Evolutionary conservation across 495 filamentous ascomycete genomes (phyloP).

Genomic region (Glarea lozoyensis): DNA sequence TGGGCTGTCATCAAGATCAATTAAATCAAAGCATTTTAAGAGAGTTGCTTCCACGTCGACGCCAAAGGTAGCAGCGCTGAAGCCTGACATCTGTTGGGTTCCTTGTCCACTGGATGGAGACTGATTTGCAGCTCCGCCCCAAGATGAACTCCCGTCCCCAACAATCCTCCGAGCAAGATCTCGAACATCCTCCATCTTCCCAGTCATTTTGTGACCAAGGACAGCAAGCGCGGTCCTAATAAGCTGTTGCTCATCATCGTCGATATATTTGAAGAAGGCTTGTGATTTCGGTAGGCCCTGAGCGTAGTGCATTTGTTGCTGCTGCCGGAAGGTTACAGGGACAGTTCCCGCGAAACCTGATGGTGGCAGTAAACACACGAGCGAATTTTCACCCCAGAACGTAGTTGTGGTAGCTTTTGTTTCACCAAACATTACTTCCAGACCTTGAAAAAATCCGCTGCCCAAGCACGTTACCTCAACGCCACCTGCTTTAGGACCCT

Average conservation of each 20-base stretch:
- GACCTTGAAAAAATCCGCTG: slow-evolving; percentile 65
- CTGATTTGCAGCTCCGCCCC: slow-evolving; percentile 14
- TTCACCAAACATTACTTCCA: slow-evolving; percentile 83
- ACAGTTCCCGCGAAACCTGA: slow-evolving; percentile 60
- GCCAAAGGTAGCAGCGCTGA: slow-evolving; percentile 32
- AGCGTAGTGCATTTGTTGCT: slow-evolving; percentile 36
- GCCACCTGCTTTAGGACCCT: slow-evolving; percentile 74
- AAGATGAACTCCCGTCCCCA: slow-evolving; percentile 24
- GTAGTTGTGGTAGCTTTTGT: slow-evolving; percentile 68
- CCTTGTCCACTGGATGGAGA: slow-evolving; percentile 12
- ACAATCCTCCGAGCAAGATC: slow-evolving; percentile 48
- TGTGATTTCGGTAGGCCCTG: slow-evolving; percentile 39
- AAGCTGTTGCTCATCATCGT: slow-evolving; percentile 69
- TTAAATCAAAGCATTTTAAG: slow-evolving; percentile 63
- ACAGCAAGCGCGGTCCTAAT: slow-evolving; percentile 49
- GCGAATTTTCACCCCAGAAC: slow-evolving; percentile 69
- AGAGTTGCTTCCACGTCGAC: slow-evolving; percentile 58
- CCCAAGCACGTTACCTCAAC: slow-evolving; percentile 81
- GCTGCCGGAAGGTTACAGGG: slow-evolving; percentile 61
- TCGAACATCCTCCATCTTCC: slow-evolving; percentile 37
- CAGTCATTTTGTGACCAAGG: slow-evolving; percentile 47
- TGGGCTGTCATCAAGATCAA: slow-evolving; percentile 68
- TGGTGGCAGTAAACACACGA: slow-evolving; percentile 81
- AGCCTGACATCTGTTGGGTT: slow-evolving; percentile 18
- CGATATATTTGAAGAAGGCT: slow-evolving; percentile 65